A percentile compares a stretch with the other conserved stretches of the same genome.
phyloP scores from a whole-genome alignment of 306 rosid genomes.

The Glycine tomentella region DNA sequence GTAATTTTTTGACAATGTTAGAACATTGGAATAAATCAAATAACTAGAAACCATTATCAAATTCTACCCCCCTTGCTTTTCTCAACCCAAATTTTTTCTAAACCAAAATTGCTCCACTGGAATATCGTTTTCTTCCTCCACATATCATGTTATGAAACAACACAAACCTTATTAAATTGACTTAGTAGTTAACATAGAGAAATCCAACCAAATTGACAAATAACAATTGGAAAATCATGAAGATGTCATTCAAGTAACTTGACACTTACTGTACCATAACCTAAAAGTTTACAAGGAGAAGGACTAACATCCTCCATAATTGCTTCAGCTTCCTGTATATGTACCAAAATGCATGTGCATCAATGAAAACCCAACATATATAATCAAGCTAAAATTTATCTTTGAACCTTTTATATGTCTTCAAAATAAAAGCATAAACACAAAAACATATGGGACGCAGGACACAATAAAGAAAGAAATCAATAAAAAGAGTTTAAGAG shows the following conservation, averaged over 20 bases:
- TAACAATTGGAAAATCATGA: conserved; percentile 29
- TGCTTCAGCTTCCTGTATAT: conserved; percentile 93
- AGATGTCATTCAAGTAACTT: conserved; percentile 39
- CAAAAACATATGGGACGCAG: no score
- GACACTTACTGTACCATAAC: conserved; percentile 79
- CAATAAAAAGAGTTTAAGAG: no score
- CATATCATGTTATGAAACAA: conserved; percentile 27
- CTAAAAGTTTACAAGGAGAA: conserved; percentile 71
- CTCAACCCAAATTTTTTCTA: no score
- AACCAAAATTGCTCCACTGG: conserved; percentile 17
- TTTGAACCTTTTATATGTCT: no score
- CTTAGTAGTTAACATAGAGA: neutral
- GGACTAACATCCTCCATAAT: conserved; percentile 78
- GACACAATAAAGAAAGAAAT: no score
- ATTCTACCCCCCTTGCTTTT: neutral
- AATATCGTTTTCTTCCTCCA: no score
- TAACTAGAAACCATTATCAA: conserved; percentile 17
- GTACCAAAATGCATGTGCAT: conserved; percentile 45
- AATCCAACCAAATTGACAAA: conserved; percentile 42
- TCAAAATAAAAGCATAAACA: no score
- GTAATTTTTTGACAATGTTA: conserved; percentile 23
- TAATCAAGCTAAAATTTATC: no score
- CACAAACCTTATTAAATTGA: conserved; percentile 10
- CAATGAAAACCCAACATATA: no score
- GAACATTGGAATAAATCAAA: conserved; percentile 21